Conservation (phyloP, 2,329 filamentous ascomycete genomes). For the Aureobasidium subglaciale region DNA sequence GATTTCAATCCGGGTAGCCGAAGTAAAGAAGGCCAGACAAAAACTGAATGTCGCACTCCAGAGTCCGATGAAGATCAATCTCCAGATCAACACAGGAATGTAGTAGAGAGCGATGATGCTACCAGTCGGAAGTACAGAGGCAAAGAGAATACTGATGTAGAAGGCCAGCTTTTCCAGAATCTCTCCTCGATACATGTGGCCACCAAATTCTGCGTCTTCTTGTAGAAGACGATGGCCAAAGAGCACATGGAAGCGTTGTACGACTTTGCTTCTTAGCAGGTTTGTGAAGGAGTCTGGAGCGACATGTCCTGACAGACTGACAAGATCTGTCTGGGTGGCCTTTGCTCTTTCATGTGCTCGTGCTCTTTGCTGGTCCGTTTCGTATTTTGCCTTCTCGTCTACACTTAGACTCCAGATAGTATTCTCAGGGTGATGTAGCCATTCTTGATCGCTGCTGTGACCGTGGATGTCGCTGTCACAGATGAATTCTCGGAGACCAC, state of each 20-base stretch:
- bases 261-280: background rate
- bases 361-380: conserved; percentile 7
- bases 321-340: conserved; percentile 7
- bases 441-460: conserved; percentile 12
- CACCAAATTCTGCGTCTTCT: conserved; percentile 10
- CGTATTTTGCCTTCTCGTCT: conserved; percentile 7
- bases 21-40: conserved; percentile 20
- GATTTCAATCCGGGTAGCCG: conserved; percentile 22
- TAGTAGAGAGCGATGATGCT: conserved; percentile 24
- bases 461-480: conserved; percentile 1
- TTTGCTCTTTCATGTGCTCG: conserved; percentile 11
- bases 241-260: background rate
- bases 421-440: conserved; percentile 21
- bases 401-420: conserved; percentile 20
- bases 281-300: conserved; percentile 3
- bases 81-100: conserved; percentile 18
- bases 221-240: background rate
- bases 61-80: conserved; percentile 21
- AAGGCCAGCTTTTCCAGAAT: conserved; percentile 1
- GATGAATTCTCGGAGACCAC: conserved; percentile 10
- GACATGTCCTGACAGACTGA: conserved; percentile 2
- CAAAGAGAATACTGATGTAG: conserved; percentile 18
- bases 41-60: conserved; percentile 21
- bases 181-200: conserved; percentile 1
- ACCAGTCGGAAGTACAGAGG: conserved; percentile 21